Evolutionary conservation across 164 flowering plant species (phyloP).

Genomic region (Magnolia officinalis): DNA sequence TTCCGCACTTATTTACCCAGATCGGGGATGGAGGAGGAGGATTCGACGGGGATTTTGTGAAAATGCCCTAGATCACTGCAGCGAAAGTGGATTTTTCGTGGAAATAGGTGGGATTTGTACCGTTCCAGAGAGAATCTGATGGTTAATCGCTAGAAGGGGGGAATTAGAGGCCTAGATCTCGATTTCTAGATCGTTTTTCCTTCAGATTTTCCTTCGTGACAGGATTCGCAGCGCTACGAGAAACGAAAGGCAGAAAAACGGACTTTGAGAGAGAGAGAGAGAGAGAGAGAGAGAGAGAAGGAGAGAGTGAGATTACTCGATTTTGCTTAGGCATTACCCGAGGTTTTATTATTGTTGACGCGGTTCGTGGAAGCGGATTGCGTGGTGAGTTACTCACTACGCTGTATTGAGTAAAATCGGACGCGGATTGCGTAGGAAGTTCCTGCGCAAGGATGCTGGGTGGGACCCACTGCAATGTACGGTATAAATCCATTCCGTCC

Average conservation of each 20-base stretch:
- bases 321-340: neutral
- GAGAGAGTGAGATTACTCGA: too few species aligned
- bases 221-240: neutral
- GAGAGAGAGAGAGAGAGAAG: neutral
- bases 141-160: neutral
- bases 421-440: too few species aligned
- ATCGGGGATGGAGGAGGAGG: slow-evolving; percentile 1
- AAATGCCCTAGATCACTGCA: neutral
- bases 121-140: slow-evolving; percentile 3
- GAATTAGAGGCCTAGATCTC: neutral
- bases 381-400: too few species aligned
- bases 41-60: neutral
- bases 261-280: neutral
- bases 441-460: too few species aligned
- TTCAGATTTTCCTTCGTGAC: neutral
- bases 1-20: neutral
- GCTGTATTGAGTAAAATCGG: too few species aligned
- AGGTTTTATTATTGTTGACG: neutral
- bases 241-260: neutral
- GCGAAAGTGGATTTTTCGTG: neutral
- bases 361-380: neutral
- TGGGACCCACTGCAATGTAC: too few species aligned
- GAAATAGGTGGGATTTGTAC: neutral
- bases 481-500: too few species aligned
- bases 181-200: neutral